Evolutionary conservation across 345 rosid genomes (phyloP).

Genomic region (Arabidopsis arenosa): DNA sequence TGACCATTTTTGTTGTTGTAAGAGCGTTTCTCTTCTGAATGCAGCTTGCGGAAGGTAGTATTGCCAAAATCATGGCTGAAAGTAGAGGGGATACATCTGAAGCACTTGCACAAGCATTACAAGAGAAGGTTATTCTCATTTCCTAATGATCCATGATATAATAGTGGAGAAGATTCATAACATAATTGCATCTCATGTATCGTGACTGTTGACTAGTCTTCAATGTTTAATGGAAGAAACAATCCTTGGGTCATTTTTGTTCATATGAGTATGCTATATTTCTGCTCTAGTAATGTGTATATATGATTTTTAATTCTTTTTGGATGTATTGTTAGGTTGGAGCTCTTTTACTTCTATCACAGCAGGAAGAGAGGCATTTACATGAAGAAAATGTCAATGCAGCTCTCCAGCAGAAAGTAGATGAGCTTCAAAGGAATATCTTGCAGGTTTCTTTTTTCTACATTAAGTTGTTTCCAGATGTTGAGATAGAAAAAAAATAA

Average conservation of each 20-base stretch:
- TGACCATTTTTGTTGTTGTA: neutral
- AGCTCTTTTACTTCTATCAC: conserved; percentile 83
- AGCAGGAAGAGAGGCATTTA: conserved; percentile 94
- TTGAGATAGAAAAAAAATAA: neutral
- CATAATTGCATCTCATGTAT: conserved; percentile 6
- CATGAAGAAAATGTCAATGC: conserved; percentile 82
- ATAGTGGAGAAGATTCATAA: neutral
- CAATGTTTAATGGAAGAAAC: conserved; percentile 19
- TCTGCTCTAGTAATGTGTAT: conserved; percentile 11
- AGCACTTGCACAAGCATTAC: conserved; percentile 77
- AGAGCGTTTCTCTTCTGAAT: conserved; percentile 32
- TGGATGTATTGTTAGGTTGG: conserved; percentile 62
- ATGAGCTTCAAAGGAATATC: conserved; percentile 90
- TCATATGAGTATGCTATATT: neutral
- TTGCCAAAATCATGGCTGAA: conserved; percentile 33
- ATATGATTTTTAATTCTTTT: conserved; percentile 16
- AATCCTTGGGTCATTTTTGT: neutral
- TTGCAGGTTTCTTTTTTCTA: conserved; percentile 59
- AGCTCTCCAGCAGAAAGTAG: conserved; percentile 84
- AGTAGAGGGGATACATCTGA: conserved; percentile 53
- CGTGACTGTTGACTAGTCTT: conserved; percentile 6
- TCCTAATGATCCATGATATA: conserved; percentile 25
- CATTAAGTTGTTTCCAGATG: conserved; percentile 17
- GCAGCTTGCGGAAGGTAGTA: conserved; percentile 53
- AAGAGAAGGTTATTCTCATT: conserved; percentile 69